Base-by-base conservation (phyloP, 108 stramenopile genomes). In the Ochromonas danica region DNA sequence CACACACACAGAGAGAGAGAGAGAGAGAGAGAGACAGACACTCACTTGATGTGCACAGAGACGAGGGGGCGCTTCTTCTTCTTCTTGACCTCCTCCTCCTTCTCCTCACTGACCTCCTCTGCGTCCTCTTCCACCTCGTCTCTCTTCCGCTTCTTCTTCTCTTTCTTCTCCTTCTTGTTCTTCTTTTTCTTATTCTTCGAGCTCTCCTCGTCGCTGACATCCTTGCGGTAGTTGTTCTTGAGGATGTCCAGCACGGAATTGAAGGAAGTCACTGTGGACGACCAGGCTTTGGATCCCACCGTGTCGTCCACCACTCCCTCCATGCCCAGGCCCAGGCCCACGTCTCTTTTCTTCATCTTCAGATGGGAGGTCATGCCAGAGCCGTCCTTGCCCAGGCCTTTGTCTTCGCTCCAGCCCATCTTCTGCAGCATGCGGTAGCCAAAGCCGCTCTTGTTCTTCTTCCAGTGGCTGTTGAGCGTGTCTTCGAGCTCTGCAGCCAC, bases 361-460 rank as follows among this genome's bases (percentile, higher is more conserved):
- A 75, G 6, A 75, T 27, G 17, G 14, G 3, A 14, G 10, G 72
- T 57, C 10, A 75, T 75, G 6, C 72, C 72, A 57, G 36, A 35
- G 3, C 38, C 72, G 38, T 75, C 31, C 25, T 75, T 75, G 10
- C 72, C 72, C 43, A 75, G 25, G 17, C 72, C 72, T 33, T 27
- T 75, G 31, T 75, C 72, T 75, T 75, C 72, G 6, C 38, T 75
- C 72, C 72, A 75, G 17, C 72, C 72, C 72, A 75, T 75, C 38
- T 75, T 75, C 31, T 75, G 72, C 3, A 75, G 72, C 72, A 75
- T 75, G 6, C 40, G 14, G 38, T 14, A 75, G 36, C 72, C 72
- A 41, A 75, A 75, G 6, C 72, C 72, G 3, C 6, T 42, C 40
- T 75, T 75, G 51, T 75, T 33, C 3, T 67, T 33, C 31, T 67